Evolutionary conservation across 2,329 filamentous ascomycete genomes (phyloP).

Genomic region (Aspergillus sp.): DNA sequence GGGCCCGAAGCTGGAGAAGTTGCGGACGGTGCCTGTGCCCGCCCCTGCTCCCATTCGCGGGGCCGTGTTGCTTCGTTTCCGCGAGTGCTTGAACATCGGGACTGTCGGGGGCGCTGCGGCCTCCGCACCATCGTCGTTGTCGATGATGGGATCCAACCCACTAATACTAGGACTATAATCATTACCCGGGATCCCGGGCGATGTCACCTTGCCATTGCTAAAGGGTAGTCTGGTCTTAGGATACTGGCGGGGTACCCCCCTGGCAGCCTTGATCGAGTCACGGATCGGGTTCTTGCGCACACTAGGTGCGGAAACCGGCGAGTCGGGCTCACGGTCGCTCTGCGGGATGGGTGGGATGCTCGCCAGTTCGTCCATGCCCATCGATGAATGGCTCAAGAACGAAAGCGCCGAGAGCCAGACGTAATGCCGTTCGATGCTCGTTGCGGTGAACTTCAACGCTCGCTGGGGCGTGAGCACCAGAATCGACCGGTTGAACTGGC

Average conservation of each 20-base stretch:
- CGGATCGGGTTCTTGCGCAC: slow-evolving; percentile 57
- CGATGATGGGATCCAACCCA: slow-evolving; percentile 14
- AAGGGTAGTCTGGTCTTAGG: slow-evolving; percentile 35
- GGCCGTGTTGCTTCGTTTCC: slow-evolving; percentile 84
- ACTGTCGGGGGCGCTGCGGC: slow-evolving; percentile 45
- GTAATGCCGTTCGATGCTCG: slow-evolving; percentile 76
- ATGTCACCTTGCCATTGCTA: slow-evolving; percentile 21
- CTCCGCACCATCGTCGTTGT: slow-evolving; percentile 28
- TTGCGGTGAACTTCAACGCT: slow-evolving; percentile 89
- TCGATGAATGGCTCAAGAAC: slow-evolving; percentile 84
- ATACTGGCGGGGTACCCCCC: slow-evolving; percentile 52
- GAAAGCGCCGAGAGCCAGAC: slow-evolving; percentile 91
- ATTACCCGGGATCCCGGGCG: slow-evolving; percentile 26
- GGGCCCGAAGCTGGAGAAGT: slow-evolving; percentile 53
- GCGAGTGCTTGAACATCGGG: slow-evolving; percentile 55
- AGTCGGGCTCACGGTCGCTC: slow-evolving; percentile 17
- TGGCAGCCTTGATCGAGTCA: slow-evolving; percentile 84
- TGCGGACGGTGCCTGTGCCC: slow-evolving; percentile 54
- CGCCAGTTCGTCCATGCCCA: slow-evolving; percentile 67
- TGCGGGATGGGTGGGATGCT: slow-evolving; percentile 47
- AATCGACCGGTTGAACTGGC: slow-evolving; percentile 83
- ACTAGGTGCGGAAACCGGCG: slow-evolving; percentile 40
- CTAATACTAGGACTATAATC: slow-evolving; percentile 3
- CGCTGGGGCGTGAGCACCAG: slow-evolving; percentile 87
- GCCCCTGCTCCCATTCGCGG: slow-evolving; percentile 50